Conservation (phyloP, 2,329 filamentous ascomycete species). For the Penicillium sp. region DNA sequence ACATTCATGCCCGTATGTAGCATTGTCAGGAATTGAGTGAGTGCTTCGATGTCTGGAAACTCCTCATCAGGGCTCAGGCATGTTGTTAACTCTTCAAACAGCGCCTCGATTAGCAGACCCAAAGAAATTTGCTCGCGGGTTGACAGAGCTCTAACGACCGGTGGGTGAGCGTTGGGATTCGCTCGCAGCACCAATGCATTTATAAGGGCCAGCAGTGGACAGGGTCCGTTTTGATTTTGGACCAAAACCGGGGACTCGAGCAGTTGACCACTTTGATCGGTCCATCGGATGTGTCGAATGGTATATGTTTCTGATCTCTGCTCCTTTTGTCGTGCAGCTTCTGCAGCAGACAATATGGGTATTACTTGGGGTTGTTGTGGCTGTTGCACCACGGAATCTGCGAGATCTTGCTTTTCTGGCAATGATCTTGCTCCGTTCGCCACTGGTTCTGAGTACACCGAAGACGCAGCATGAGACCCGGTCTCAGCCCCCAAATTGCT, state of each 20-base stretch:
- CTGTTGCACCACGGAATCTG: not conserved
- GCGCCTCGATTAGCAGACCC: conserved; percentile 77
- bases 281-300: conserved; percentile 88
- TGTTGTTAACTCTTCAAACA: conserved; percentile 92
- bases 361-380: conserved; percentile 6
- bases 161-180: conserved; percentile 62
- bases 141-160: conserved; percentile 72
- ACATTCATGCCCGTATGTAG: conserved; percentile 98
- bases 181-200: conserved; percentile 88
- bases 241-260: conserved; percentile 82
- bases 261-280: conserved; percentile 64
- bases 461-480: conserved; percentile 10
- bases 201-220: conserved; percentile 85
- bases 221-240: conserved; percentile 93
- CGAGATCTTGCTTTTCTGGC: not conserved
- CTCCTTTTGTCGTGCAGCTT: conserved; percentile 37
- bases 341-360: conserved; percentile 27
- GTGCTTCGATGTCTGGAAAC: conserved; percentile 80
- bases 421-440: not conserved
- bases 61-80: conserved; percentile 64
- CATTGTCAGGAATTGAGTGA: conserved; percentile 83
- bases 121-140: conserved; percentile 85
- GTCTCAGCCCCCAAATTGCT: conserved; percentile 7
- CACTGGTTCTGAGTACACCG: conserved; percentile 12
- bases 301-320: conserved; percentile 77